Evolutionary conservation across 2,329 filamentous ascomycete genomes (phyloP), one percentile per base, ranked within the genome.

Genomic region (Claviceps capensis): DNA sequence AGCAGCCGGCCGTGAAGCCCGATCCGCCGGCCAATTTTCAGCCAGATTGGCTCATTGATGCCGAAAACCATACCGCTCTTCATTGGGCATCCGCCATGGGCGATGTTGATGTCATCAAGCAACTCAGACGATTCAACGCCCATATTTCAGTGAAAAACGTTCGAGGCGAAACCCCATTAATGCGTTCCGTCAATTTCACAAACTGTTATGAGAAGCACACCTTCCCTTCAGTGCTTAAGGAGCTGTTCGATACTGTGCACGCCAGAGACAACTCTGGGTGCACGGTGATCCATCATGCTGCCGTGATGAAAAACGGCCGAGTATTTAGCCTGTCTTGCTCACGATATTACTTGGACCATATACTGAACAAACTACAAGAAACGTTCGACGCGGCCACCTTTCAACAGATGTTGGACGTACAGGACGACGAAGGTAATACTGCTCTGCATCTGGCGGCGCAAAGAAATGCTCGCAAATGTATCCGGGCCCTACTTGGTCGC

Each of bases 21-120:
- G 81, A 88, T 55, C 90, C 91, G 2, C 93, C 93, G 0, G 73
- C 82, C 37, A 85, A 88, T 64, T 95, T 95, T 61, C 84, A 95
- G 62, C 83, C 94, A 5, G 86, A 98, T 67, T 86, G 88, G 66
- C 77, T 84, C n/a, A 96, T 98, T 56, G 93, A 98, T 65, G 86
- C 89, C 44, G 89, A 95, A 61, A 84, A 85, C 9, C 90, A 97
- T 63, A 95, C 89, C 2, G 90, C 91, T 5, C 78, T 98, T 58
- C 93, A 98, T 65, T 98, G 93, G 93, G 93, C 90, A 17, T 89
- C 88, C 50, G 88, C 93, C 23, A 98, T 98, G 91, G 93, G 93
- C 53, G 93, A 97, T 59, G 75, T 96, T 34, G 86, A 91, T 48
- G 87, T 97, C 16, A 88, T 96, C 55, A 88, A 85, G 65, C 86